A percentile compares a stretch with the other conserved stretches of the same genome.
phyloP scores from a whole-genome alignment of 164 flowering plant species.

The Cinnamomum chago region DNA sequence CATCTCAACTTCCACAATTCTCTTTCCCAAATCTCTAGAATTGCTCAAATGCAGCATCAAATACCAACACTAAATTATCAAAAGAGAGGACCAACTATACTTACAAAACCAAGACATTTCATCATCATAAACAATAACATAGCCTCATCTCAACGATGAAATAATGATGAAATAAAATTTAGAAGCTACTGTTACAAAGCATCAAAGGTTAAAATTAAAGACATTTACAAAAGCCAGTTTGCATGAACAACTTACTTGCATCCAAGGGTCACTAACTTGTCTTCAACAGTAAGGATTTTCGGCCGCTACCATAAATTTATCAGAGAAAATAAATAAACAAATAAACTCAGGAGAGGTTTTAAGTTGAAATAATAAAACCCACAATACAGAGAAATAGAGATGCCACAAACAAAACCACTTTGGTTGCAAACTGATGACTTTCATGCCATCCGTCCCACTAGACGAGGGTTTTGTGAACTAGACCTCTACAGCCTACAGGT shows the following conservation, averaged over 20 bases:
- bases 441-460: not conserved
- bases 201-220: no score
- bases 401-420: no score
- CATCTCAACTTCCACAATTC: conserved; percentile 90
- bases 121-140: no score
- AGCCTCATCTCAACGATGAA: no score
- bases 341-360: not conserved
- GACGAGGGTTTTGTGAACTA: not conserved
- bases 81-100: not conserved
- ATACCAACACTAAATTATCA: not conserved
- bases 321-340: not conserved
- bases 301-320: conserved; percentile 50
- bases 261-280: conserved; percentile 73
- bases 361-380: not conserved
- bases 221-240: not conserved
- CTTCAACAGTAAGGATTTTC: conserved; percentile 78
- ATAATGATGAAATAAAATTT: no score
- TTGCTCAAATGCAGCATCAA: not conserved
- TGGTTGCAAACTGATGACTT: no score
- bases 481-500: not conserved
- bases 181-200: no score
- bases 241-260: conserved; percentile 60
- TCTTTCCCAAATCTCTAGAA: conserved; percentile 77
- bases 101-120: no score
- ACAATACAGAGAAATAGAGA: not conserved